Evolutionary conservation across 345 rosid genomes (phyloP).

Genomic region (sweet orange (Citrus sinensis)): DNA sequence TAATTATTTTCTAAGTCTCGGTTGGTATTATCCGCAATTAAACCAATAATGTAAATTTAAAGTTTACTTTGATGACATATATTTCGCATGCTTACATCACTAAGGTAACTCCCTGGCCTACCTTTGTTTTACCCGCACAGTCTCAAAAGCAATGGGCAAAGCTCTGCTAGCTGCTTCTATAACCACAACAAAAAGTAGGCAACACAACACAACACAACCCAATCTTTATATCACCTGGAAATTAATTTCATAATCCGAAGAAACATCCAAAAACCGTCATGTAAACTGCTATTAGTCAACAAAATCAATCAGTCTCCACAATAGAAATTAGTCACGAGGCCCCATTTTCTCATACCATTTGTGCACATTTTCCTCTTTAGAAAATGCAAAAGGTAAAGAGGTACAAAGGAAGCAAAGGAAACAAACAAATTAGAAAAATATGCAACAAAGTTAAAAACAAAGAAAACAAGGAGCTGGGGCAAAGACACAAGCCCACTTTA

Average conservation of each 20-base stretch:
- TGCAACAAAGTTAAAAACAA: constrained; percentile 5
- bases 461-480: not conserved
- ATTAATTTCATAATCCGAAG: not conserved
- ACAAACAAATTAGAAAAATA: not conserved
- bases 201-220: not conserved
- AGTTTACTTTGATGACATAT: not conserved
- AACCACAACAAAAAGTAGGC: constrained; percentile 8
- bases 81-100: not conserved
- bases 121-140: constrained; percentile 11
- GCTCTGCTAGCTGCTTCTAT: constrained; percentile 1
- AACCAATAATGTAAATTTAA: not conserved
- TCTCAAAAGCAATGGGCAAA: constrained; percentile 1
- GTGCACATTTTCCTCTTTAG: constrained; percentile 4
- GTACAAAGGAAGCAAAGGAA: not conserved
- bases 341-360: not conserved
- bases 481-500: constrained; percentile 28
- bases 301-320: not conserved
- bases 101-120: constrained; percentile 18
- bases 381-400: not conserved
- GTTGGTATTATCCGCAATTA: not conserved
- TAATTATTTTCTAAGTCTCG: not conserved
- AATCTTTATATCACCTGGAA: not conserved
- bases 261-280: not conserved
- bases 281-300: constrained; percentile 8
- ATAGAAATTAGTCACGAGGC: not conserved